Percentiles rank a stretch among this genome's conserved stretches.
Conservation (phyloP, 768 basidiomycete genomes). For the Phlebiopsis gigantea region DNA sequence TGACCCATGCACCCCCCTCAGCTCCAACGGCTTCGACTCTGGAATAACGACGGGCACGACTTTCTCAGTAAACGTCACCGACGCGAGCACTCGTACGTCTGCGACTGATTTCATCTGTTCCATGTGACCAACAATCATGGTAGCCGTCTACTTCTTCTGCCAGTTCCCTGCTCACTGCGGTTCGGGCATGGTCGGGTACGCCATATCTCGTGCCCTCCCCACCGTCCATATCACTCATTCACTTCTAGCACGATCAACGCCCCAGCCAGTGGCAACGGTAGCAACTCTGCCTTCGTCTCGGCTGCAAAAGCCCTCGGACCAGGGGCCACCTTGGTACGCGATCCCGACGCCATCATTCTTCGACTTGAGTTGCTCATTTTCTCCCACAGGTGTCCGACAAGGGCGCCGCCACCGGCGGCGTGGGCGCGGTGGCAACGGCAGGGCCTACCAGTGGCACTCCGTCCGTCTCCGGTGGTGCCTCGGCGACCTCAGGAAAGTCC, state of each 20-base stretch:
- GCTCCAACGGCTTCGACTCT: slow-evolving; percentile 45
- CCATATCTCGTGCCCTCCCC: background rate
- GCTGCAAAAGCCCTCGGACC: slow-evolving; percentile 33
- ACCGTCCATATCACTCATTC: background rate
- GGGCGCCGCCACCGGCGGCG: slow-evolving; percentile 20
- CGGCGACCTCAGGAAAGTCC: slow-evolving; percentile 8
- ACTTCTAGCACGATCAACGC: slow-evolving; percentile 35
- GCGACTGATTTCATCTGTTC: slow-evolving; percentile 8
- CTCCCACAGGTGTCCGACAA: slow-evolving; percentile 16
- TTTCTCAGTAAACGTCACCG: slow-evolving; percentile 42
- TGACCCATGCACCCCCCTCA: slow-evolving; percentile 31
- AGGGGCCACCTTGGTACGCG: slow-evolving; percentile 28
- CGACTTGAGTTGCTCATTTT: background rate
- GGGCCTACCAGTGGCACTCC: slow-evolving; percentile 12
- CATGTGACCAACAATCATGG: slow-evolving; percentile 14
- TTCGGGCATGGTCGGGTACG: slow-evolving; percentile 38
- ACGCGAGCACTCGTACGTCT: slow-evolving; percentile 37
- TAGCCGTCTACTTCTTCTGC: slow-evolving; percentile 52
- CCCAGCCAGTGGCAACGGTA: slow-evolving; percentile 34
- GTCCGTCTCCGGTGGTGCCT: background rate
- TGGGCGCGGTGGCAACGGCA: slow-evolving; percentile 15
- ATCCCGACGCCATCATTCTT: too few relatives aligned
- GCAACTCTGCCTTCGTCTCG: slow-evolving; percentile 31
- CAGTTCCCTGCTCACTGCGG: slow-evolving; percentile 42
- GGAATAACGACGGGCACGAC: slow-evolving; percentile 32